phyloP scores from a whole-genome alignment of 2,329 filamentous ascomycete species.

The Colletotrichum sp. region DNA sequence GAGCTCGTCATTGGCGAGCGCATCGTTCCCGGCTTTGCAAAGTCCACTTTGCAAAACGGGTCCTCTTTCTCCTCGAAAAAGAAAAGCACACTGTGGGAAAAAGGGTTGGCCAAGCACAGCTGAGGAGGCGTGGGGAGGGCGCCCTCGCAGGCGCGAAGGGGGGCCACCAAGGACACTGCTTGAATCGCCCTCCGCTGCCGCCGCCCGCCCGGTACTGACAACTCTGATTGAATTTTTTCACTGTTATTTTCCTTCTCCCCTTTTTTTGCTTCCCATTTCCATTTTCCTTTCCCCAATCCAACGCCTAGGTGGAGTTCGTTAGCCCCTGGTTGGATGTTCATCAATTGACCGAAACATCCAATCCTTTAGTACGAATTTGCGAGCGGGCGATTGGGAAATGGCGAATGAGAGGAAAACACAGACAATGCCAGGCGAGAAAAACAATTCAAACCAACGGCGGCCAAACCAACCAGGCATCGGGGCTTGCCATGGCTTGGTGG shows the following conservation, averaged over 20 bases:
- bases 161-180: not conserved
- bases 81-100: not conserved
- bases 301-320: not conserved
- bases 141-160: not conserved
- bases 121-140: not conserved
- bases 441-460: constrained; percentile 11
- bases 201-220: not conserved
- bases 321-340: not conserved
- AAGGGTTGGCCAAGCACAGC: not conserved
- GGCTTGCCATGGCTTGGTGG: constrained; percentile 10
- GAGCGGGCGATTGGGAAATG: not conserved
- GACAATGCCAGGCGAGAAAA: not conserved
- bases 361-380: not conserved
- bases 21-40: not conserved
- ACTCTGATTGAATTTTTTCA: not conserved
- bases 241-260: not conserved
- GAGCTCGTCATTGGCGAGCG: not conserved
- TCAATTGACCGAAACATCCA: constrained; percentile 14
- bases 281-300: not conserved
- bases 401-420: not conserved
- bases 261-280: not conserved
- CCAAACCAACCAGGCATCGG: constrained; percentile 4
- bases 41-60: not conserved
- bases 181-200: not conserved
- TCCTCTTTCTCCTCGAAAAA: not conserved